A percentile compares a stretch with the other conserved stretches of the same genome.
phyloP scores from a whole-genome alignment of 1,284 basidiomycete genomes.

The Apiotrichum akiyoshidainum region DNA sequence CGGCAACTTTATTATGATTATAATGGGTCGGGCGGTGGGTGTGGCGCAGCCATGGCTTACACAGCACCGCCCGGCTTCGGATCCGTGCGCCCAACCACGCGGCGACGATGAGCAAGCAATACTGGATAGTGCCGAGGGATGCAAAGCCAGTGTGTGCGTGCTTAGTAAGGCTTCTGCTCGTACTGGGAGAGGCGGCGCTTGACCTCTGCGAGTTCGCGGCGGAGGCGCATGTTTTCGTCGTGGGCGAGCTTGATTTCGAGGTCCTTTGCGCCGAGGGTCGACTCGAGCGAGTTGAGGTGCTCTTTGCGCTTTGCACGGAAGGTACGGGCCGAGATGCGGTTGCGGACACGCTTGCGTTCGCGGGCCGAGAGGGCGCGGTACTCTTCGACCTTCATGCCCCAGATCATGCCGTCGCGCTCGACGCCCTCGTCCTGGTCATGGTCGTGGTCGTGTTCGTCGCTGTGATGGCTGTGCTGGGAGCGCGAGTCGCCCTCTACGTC shows the following conservation, averaged over 20 bases:
- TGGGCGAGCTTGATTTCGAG: conserved; percentile 41
- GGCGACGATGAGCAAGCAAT: background rate
- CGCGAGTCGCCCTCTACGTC: conserved; percentile 26
- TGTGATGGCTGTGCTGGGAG: conserved; percentile 13
- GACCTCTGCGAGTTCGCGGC: conserved; percentile 40
- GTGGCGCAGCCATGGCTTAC: background rate
- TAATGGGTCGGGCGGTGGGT: background rate
- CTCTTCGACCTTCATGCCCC: conserved; percentile 51
- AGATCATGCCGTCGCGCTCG: conserved; percentile 51
- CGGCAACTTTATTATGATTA: background rate
- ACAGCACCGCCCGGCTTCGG: background rate
- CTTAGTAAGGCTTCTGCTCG: conserved; percentile 24
- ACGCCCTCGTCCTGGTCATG: conserved; percentile 48
- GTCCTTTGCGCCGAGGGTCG: conserved; percentile 41
- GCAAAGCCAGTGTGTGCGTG: background rate
- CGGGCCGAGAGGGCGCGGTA: conserved; percentile 46
- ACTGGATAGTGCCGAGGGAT: too few relatives aligned
- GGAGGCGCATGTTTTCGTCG: conserved; percentile 42
- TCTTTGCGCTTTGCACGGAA: conserved; percentile 51
- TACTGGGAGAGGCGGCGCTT: conserved; percentile 36
- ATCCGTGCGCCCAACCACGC: background rate
- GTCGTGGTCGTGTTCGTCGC: conserved; percentile 20
- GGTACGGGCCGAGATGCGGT: conserved; percentile 50
- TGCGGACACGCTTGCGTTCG: conserved; percentile 49
- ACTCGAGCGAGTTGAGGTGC: conserved; percentile 44